Conservation (phyloP, 257 asterid genomes). For the Jaltomata sinuosa region DNA sequence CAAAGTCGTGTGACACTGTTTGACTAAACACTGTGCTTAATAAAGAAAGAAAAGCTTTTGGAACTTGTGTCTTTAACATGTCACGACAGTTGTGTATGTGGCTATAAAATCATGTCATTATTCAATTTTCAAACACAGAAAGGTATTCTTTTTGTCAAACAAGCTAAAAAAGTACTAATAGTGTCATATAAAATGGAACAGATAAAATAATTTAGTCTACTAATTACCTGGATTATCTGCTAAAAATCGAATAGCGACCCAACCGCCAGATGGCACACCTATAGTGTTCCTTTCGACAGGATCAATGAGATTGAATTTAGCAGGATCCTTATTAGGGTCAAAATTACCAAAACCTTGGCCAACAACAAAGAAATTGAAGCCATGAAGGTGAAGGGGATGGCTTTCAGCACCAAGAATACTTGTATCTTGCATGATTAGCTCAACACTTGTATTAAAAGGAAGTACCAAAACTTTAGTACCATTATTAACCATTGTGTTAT, state of each 20-base stretch:
- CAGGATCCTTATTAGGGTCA: slow-evolving; percentile 15
- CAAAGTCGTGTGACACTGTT: background rate
- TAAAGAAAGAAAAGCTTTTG: background rate
- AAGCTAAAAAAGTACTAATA: background rate
- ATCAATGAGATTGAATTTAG: slow-evolving; percentile 20
- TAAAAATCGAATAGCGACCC: slow-evolving; percentile 21
- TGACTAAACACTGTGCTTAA: background rate
- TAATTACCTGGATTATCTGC: slow-evolving; percentile 28
- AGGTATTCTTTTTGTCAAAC: background rate
- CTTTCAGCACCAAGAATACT: slow-evolving; percentile 22
- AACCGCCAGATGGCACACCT: slow-evolving; percentile 21
- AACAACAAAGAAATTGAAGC: slow-evolving; percentile 21
- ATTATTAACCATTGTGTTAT: slow-evolving; percentile 7
- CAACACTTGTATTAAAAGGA: slow-evolving; percentile 20
- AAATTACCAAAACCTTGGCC: slow-evolving; percentile 19
- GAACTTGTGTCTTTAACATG: background rate
- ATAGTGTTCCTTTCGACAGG: slow-evolving; percentile 28
- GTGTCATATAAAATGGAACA: background rate
- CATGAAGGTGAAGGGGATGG: slow-evolving; percentile 28
- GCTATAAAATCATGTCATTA: background rate
- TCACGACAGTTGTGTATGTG: background rate
- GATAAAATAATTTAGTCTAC: background rate
- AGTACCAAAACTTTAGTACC: slow-evolving; percentile 19
- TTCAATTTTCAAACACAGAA: background rate
- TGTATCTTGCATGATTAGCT: slow-evolving; percentile 26